A percentile compares a stretch with the other conserved stretches of the same genome.
Conservation (phyloP, 805 yeast genomes). For the Kodamaea leandrae region DNA sequence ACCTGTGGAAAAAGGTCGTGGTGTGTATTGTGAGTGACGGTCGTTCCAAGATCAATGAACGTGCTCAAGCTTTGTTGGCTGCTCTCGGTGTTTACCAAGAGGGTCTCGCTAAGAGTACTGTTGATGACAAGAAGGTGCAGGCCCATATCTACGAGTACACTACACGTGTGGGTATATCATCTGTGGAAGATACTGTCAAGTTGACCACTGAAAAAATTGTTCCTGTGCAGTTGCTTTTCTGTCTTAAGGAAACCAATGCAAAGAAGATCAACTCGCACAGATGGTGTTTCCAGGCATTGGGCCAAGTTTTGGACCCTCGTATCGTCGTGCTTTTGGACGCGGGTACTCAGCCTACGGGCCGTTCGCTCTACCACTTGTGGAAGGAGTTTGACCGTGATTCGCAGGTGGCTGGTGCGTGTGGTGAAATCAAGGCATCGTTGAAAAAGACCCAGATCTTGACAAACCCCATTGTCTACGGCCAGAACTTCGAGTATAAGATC, state of each 20-base stretch:
- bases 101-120: constrained; percentile 58
- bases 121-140: constrained; percentile 58
- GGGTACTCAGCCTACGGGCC: constrained; percentile 61
- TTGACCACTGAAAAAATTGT: constrained; percentile 53
- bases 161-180: constrained; percentile 51
- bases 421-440: constrained; percentile 64
- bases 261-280: constrained; percentile 67
- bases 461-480: constrained; percentile 63
- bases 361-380: constrained; percentile 59
- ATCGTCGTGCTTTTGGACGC: constrained; percentile 59
- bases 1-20: constrained; percentile 59
- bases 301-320: constrained; percentile 55
- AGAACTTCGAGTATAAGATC: constrained; percentile 65
- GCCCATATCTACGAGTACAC: constrained; percentile 69
- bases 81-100: constrained; percentile 67
- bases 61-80: constrained; percentile 61
- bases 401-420: constrained; percentile 68
- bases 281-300: constrained; percentile 67
- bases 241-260: constrained; percentile 60
- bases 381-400: constrained; percentile 58
- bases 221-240: constrained; percentile 61
- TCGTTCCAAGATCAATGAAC: constrained; percentile 60
- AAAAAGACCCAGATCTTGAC: constrained; percentile 45
- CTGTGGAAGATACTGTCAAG: constrained; percentile 52
- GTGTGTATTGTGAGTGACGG: constrained; percentile 66